phyloP scores from a whole-genome alignment of 176 grass and related monocot genomes.

The Oropetium thomaeum region DNA sequence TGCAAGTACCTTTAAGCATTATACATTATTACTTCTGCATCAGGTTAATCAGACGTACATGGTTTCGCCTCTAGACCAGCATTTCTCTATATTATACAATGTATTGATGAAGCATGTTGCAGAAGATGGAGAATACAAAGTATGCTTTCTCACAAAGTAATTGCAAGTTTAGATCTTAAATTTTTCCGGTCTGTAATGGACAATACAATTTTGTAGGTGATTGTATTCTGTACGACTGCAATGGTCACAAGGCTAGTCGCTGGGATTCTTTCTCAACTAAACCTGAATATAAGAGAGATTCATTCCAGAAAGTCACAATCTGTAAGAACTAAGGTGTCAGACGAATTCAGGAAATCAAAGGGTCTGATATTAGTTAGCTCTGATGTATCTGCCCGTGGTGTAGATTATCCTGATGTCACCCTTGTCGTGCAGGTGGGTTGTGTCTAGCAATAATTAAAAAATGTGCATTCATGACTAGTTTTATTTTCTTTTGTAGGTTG shows the following conservation, averaged over 20 bases:
- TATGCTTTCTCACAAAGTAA: slow-evolving; percentile 38
- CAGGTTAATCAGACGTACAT: slow-evolving; percentile 87
- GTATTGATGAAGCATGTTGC: slow-evolving; percentile 61
- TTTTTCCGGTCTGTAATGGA: slow-evolving; percentile 15
- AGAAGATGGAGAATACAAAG: slow-evolving; percentile 88
- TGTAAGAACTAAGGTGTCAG: slow-evolving; percentile 84
- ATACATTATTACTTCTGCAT: slow-evolving; percentile 37
- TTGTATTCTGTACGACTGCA: slow-evolving; percentile 96
- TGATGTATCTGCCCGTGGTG: slow-evolving; percentile 90
- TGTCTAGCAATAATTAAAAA: background rate
- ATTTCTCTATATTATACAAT: slow-evolving; percentile 67
- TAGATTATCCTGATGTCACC: slow-evolving; percentile 95
- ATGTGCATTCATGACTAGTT: background rate
- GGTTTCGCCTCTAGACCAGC: slow-evolving; percentile 56
- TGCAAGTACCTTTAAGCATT: background rate
- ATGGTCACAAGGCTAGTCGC: slow-evolving; percentile 85
- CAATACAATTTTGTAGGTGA: slow-evolving; percentile 57
- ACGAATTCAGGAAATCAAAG: slow-evolving; percentile 87
- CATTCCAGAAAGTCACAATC: slow-evolving; percentile 86
- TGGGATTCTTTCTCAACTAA: slow-evolving; percentile 62
- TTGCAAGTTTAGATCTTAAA: slow-evolving; percentile 4
- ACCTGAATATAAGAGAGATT: slow-evolving; percentile 85
- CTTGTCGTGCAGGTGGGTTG: slow-evolving; percentile 74
- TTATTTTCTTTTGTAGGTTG: slow-evolving; percentile 48
- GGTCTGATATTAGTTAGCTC: slow-evolving; percentile 93